A percentile compares a stretch with the other conserved stretches of the same genome.
Conservation (phyloP, 805 yeast species). For the Priceomyces castillae region DNA sequence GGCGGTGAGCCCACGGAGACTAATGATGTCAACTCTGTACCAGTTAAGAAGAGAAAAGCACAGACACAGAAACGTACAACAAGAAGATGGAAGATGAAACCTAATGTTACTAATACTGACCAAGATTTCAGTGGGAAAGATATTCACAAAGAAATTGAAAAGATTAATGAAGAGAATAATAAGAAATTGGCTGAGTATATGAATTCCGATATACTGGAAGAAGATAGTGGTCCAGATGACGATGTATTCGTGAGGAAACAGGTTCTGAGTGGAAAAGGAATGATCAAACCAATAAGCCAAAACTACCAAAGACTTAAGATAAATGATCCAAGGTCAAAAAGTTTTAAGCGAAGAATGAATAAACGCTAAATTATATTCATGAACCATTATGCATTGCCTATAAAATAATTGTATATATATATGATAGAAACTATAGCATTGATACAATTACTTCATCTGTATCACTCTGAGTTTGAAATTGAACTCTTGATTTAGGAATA, state of each 20-base stretch:
- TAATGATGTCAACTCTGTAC: constrained; percentile 6
- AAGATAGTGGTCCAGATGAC: constrained; percentile 12
- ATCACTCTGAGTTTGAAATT: constrained; percentile 19
- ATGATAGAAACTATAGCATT: not conserved
- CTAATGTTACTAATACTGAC: constrained; percentile 22
- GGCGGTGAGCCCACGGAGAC: constrained; percentile 7
- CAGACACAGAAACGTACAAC: constrained; percentile 56
- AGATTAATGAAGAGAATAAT: constrained; percentile 27
- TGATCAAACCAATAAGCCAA: constrained; percentile 36
- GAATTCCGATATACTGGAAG: constrained; percentile 12
- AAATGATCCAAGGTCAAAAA: constrained; percentile 43
- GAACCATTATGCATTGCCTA: not conserved
- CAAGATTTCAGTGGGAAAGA: constrained; percentile 33
- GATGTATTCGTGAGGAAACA: constrained; percentile 7
- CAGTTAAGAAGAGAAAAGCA: constrained; percentile 36
- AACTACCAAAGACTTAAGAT: constrained; percentile 55
- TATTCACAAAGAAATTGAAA: constrained; percentile 41
- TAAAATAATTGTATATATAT: not conserved
- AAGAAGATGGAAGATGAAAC: constrained; percentile 48
- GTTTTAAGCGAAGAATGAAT: constrained; percentile 30
- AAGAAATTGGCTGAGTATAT: constrained; percentile 21
- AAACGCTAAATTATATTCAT: not conserved
- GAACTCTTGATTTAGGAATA: constrained; percentile 22
- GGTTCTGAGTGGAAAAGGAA: constrained; percentile 9
- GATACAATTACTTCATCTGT: constrained; percentile 7